Base-by-base conservation (phyloP, 768 basidiomycete genomes). In the Suillus hirtellus region DNA sequence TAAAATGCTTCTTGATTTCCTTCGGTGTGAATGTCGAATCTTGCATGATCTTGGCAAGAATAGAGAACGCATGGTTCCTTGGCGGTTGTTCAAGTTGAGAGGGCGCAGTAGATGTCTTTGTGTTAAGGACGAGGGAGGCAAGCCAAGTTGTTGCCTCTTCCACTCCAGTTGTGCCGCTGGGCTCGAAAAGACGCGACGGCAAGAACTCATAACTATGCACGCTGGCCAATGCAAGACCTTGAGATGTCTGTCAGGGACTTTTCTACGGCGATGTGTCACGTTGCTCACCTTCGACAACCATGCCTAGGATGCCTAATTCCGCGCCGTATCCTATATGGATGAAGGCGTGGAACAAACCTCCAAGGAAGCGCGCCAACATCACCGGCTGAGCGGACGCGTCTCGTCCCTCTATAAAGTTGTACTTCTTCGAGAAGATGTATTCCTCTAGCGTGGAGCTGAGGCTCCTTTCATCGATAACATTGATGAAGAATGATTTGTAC, bases 281-380 rank as follows among this genome's bases (percentile, higher is more conserved):
- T 8, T 27, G 40, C 64, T 9, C 19, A 86, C 89, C 89, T 79
- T 90, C 89, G 4, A 81, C 82, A 1, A 86, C 68, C 70, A 89
- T 78, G 1, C 88, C 89, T 17, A 81, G 83, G 43, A 90, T 56
- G 9, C 81, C 81, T 63, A 90, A 89, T 71, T 90, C 90, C 3
- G 78, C 64, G 0, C 88, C 89, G 66, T 85, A 82, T 3, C 86
- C 88, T 10, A 76, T 66, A 67, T 89, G 86, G 52, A 90, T 89
- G 61, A 89, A 52, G 0, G 89, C 81, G 66, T 91, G 90, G 2
- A 89, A 4, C 24, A 90, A 66, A 0, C 81, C 85, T 0, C 78
- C 73, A 15, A 64, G 35, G 61, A 86, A 78, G 19, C 86, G 82
- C 60, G 73, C 77, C 7, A 89, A 70, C 84, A 90, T 85, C 62